These are phyloP conservation scores for Paraphoma chrysanthemicola DNA, from an alignment of 2,329 filamentous ascomycete genomes.

Conservation along the genomic window DNA sequence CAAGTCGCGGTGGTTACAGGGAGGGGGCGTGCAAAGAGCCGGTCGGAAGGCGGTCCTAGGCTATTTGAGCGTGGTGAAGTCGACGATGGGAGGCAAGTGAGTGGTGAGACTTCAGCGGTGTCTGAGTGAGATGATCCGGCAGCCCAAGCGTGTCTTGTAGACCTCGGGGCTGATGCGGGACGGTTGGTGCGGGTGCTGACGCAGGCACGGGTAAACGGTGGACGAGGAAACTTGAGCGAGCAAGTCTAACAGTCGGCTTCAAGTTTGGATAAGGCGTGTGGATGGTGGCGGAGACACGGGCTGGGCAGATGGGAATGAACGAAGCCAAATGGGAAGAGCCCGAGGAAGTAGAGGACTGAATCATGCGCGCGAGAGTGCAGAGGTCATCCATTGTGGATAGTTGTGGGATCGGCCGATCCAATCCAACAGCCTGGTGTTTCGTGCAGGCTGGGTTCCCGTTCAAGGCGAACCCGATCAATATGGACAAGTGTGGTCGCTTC, in stretches of 20 bases:
- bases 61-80: not conserved
- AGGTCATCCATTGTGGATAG: slow-evolving; percentile 27
- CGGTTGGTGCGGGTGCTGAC: slow-evolving; percentile 23
- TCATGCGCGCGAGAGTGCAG: slow-evolving; percentile 14
- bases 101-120: not conserved
- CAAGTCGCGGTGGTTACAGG: too few species aligned
- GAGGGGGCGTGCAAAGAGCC: too few species aligned
- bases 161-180: slow-evolving; percentile 7
- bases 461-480: slow-evolving; percentile 25
- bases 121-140: slow-evolving; percentile 11
- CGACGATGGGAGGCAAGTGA: not conserved
- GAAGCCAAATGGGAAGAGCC: slow-evolving; percentile 8
- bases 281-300: slow-evolving; percentile 8
- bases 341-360: slow-evolving; percentile 8
- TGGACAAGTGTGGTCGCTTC: slow-evolving; percentile 9
- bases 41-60: not conserved
- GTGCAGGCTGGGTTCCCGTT: slow-evolving; percentile 7
- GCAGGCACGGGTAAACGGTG: slow-evolving; percentile 13
- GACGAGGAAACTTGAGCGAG: not conserved
- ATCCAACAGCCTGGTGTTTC: slow-evolving; percentile 22
- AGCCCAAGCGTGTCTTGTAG: slow-evolving; percentile 6
- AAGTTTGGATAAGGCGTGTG: not conserved
- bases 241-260: not conserved
- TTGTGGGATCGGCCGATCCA: slow-evolving; percentile 25
- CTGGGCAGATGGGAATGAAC: slow-evolving; percentile 1